Base-by-base conservation (phyloP, 2,329 filamentous ascomycete species). In the Stachybotrys echinatus region DNA sequence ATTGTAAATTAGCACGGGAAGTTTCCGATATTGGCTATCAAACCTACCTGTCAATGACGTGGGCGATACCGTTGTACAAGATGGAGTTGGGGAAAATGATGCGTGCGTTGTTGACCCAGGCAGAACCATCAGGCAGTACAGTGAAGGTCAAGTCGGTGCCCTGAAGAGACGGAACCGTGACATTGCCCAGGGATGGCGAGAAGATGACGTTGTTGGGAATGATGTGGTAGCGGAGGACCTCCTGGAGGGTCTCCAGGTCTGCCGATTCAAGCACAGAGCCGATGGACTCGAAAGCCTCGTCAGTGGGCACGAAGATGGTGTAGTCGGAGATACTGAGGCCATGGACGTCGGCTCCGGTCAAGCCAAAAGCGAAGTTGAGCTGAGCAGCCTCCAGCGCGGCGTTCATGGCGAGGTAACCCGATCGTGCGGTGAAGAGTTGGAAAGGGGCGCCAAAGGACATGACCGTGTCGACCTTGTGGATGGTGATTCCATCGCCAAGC, bases 401-500 rank as follows among this genome's bases (percentile, higher is more conserved):
- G 17, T 46, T 46, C 23, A 46, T 34, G 44, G 44, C 44, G 27
- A 18, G 23, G 44, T 46, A 46, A 3, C 44, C 44, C 8, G 23
- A 23, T 4, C 44, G 23, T 12, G 20, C n/a, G 6, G 44, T 46
- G 44, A 46, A 46, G 19, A 46, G 44, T 23, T 46, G 44, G 23
- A 45, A 46, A 23, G 44, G 44, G 17, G 44, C 44, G 23, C 44
- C 44, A n/a, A 46, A 46, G 3, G 23, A 34, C 34, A 46, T 23
- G 5, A 46, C 44, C 4, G 44, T 46, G 27, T 46, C 44, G 23
- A 46, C 20, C 23, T 46, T 46, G 44, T 46, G 44, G 44, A 46
- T 46, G 12, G 44, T 46, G 4, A 46, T 46, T 5, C 44, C 44
- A 5, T 62, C 58, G 2, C 59, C 62, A 3, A 65, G 23, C 19